These are phyloP conservation scores for Haplosporangium gracile DNA, from an alignment of 192 early-diverging fungal species.

Conservation along the genomic window DNA sequence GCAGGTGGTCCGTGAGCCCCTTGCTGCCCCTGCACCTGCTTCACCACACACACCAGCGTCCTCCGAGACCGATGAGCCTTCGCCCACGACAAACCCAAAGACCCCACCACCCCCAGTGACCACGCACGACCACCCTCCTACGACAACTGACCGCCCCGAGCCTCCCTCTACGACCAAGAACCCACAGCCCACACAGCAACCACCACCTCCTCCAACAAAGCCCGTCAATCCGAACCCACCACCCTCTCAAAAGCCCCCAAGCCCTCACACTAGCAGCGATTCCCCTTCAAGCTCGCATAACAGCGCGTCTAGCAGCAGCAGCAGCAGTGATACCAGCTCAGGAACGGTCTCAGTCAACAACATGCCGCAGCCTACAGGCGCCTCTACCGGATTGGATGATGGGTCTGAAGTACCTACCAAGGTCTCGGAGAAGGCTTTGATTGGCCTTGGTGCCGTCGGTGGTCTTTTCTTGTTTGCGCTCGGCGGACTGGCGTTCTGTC, in stretches of 20 bases:
- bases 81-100: neutral
- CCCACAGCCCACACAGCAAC: neutral
- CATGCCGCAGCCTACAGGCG: neutral
- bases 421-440: slow-evolving; percentile 35
- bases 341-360: neutral
- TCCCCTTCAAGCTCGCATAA: neutral
- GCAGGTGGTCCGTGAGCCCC: neutral
- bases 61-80: neutral
- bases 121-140: neutral
- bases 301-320: neutral
- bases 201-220: slow-evolving; percentile 5
- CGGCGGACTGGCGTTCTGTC: slow-evolving; percentile 42
- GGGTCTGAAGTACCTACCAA: slow-evolving; percentile 23
- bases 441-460: slow-evolving; percentile 44
- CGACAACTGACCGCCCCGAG: neutral
- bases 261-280: neutral
- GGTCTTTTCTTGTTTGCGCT: slow-evolving; percentile 39
- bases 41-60: neutral
- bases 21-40: neutral
- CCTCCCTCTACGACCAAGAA: neutral
- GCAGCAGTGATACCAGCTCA: neutral
- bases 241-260: neutral
- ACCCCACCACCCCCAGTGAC: neutral
- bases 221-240: slow-evolving; percentile 7
- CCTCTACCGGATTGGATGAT: neutral